Evolutionary conservation across 2,329 filamentous ascomycete species (phyloP), one percentile per base, ranked within the genome.

Genomic region (Alternaria arbusti): DNA sequence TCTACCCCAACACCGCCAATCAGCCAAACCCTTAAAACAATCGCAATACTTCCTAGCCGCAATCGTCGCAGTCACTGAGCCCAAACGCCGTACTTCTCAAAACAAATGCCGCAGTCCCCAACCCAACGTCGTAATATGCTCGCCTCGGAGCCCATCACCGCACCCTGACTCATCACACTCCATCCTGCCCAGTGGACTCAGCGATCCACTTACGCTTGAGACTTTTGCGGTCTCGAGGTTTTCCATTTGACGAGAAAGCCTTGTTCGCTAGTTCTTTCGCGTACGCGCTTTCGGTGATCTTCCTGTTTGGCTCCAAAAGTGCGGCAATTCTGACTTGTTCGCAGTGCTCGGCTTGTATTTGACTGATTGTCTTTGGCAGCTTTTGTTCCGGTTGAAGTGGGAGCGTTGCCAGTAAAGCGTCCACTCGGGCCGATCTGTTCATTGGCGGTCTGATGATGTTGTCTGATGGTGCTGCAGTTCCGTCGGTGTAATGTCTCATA

Each of bases 401-500:
- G 26, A 75, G 73, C 7, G 26, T 47, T 11, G 47, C 43, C n/a
- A 67, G 59, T 1, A 73, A 55, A 3, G 46, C 59, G 4, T 58
- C 62, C 0, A 76, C 68, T 0, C 73, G 72, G 2, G 32, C 20
- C 0, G 71, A 75, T 9, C 49, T 67, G 20, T 69, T 20, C 23
- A 74, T 72, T 2, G 6, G 43, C 1, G 73, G 72, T 44, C 60
- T 74, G 45, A 65, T 25, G 57, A 70, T 68, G 51, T 17, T 11
- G 36, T 47, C 50, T 3, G 45, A n/a, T 10, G 47, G 10, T 20
- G 36, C 22, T 20, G 15, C 17, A 51, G 40, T 30, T 6, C 54
- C 12, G 13, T 57, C 44, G 3, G 66, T 63, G 58, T 75, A 72
- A 56, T 76, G 73, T 10, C 72, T 59, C 64, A 73, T 66, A 8